Evolutionary conservation across 2,329 filamentous ascomycete genomes (phyloP), one percentile per base, ranked within the genome.

Genomic region (Ceratocystiopsis minuta): DNA sequence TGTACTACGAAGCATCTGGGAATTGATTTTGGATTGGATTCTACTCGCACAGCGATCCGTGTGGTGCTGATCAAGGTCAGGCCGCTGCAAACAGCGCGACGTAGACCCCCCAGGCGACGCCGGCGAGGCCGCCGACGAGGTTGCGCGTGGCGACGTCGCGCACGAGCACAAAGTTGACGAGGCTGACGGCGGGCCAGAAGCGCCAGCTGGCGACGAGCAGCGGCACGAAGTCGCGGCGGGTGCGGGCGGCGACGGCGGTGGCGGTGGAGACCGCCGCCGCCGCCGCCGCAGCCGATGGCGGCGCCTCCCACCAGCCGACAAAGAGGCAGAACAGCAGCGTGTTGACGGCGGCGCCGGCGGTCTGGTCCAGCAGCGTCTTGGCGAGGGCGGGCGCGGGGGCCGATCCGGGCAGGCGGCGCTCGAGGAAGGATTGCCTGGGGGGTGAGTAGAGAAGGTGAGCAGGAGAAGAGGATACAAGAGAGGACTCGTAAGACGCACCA

Each of bases 341-440:
- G 58, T 85, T 85, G 54, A 73, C 53, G 4, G 63, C 60, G 2
- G 78, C 73, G 45, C 78, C 77, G 17, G 80, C 43, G 1, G 75
- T 78, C 56, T 84, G 78, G 55, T 86, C 80, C 12, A 85, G 65
- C 3, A 67, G 13, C 48, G 81, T 72, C 55, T 86, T 86, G 59
- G 68, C 64, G 39, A 70, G 46, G 1, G 80, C 80, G 59, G 31
- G 55, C 35, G 54, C 52, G 39, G 59, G 57, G 36, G 61, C 60
- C 17, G 62, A 59, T 1, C 79, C 78, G 0, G 86, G 86, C 54
- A 85, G 92, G 4, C 65, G 60, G 6, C 69, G 63, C 59, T 94
- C 86, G 41, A 94, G 68, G 54, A 71, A 82, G 35, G 74, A 69
- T 66, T 93, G 86, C 72, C 71, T 75, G 49, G 1, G n/a, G 16